A percentile compares a stretch with the other conserved stretches of the same genome.
phyloP scores from a whole-genome alignment of 371 early-diverging fungal genomes.

The Racocetra persica region DNA sequence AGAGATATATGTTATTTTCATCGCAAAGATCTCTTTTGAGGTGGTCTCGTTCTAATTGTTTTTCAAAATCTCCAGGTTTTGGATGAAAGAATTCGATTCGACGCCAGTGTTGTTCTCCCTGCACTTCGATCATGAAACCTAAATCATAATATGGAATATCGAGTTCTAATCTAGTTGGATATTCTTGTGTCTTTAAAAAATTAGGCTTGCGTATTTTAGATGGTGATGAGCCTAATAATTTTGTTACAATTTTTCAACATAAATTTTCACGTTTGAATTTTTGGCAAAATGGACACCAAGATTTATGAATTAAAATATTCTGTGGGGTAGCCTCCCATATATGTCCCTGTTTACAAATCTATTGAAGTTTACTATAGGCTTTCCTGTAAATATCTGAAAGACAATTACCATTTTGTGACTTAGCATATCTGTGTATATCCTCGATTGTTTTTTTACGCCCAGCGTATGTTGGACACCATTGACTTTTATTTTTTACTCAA shows the following conservation, averaged over 20 bases:
- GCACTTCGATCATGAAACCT: neutral
- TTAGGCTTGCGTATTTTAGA: conserved; percentile 4
- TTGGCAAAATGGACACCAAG: conserved; percentile 10
- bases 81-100: no score
- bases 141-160: conserved; percentile 33
- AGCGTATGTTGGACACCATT: neutral
- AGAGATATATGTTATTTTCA: no score
- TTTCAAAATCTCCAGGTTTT: no score
- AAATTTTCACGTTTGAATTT: conserved; percentile 35
- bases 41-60: no score
- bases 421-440: no score
- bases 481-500: neutral
- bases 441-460: neutral
- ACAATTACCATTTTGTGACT: no score
- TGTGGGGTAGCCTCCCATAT: neutral
- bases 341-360: conserved; percentile 9
- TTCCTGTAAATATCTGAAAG: no score
- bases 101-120: neutral
- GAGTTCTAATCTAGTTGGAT: conserved; percentile 9
- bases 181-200: conserved; percentile 23
- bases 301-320: neutral
- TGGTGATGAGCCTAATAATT: conserved; percentile 17
- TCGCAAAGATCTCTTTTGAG: no score
- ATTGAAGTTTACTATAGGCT: no score
- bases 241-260: conserved; percentile 27